Evolutionary conservation across 352 stramenopile species (phyloP), one percentile per base, ranked within the genome.

Genomic region (Phytopythium litorale): DNA sequence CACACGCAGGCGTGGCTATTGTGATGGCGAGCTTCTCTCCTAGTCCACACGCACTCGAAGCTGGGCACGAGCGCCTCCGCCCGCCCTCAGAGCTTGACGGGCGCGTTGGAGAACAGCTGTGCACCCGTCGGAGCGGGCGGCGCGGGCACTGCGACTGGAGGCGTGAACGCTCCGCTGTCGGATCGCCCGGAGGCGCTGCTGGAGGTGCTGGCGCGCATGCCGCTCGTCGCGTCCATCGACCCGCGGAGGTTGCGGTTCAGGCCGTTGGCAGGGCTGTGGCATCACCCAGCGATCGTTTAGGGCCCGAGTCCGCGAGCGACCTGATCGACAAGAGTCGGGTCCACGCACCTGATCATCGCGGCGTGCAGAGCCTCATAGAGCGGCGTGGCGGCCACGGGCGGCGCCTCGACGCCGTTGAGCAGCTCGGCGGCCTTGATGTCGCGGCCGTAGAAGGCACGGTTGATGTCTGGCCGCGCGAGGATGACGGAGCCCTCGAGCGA

Each of bases 371-470:
- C 84, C 53, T 95, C 84, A 68, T 98, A 98, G 11, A 98, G 69
- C 5, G 90, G 88, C 9, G 75, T 56, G 6, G 90, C 91, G 9
- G 86, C 90, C 9, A 92, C 72, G 38, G 91, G 91, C n/a, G 86
- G 81, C 15, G 78, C 72, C 53, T 97, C 81, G 40, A 83, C 73
- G 12, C 89, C 88, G 23, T 76, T 73, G 15, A 98, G 71, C 30
- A 98, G 73, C 56, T 96, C 72, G 12, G 78, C 59, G 11, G 85
- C 76, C 35, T 75, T 62, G 19, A 97, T 68, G 18, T 81, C 70
- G 32, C 81, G 80, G 35, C 91, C 90, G 70, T 98, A 98, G 70
- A 98, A 98, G 32, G 80, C 81, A 25, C 81, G 75, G 70, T 98
- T 98, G 51, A 98, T 87, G 52, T 96, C 87, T 16, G 84, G 65